Conservation (phyloP, 2,329 filamentous ascomycete species). For the Apiospora kogelbergensis region DNA sequence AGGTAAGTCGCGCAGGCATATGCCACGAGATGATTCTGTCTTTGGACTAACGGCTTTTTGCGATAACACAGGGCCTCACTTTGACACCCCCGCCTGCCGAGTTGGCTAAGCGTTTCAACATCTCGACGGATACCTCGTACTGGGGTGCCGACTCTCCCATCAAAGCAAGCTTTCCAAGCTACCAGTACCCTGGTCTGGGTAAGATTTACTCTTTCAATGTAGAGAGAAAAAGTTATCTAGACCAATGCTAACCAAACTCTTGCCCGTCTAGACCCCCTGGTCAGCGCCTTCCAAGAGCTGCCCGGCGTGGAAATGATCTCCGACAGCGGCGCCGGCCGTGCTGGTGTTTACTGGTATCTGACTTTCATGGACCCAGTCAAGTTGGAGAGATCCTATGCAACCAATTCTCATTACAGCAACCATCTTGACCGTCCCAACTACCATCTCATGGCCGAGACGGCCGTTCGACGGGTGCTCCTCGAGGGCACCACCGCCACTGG, state of each 20-base stretch:
- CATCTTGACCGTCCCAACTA: conserved; percentile 31
- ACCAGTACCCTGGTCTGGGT: conserved; percentile 36
- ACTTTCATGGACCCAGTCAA: conserved; percentile 39
- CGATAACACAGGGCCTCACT: conserved; percentile 18
- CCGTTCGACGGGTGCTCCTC: conserved; percentile 30
- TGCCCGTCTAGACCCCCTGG: conserved; percentile 22
- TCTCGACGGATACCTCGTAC: conserved; percentile 34
- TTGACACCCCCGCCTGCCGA: conserved; percentile 23
- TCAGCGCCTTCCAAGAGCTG: conserved; percentile 38
- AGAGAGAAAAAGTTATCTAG: no score
- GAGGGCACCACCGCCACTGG: conserved; percentile 29
- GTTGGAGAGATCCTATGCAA: conserved; percentile 38
- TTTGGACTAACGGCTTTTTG: background rate
- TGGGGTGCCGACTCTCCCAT: conserved; percentile 39
- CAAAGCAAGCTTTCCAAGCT: conserved; percentile 38
- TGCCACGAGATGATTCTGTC: background rate
- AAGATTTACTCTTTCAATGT: no score
- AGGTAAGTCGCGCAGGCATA: conserved; percentile 28
- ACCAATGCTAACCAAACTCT: background rate
- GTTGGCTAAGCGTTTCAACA: conserved; percentile 27
- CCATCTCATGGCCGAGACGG: conserved; percentile 30
- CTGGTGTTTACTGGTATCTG: conserved; percentile 43
- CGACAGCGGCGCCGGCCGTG: conserved; percentile 39
- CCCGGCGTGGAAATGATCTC: conserved; percentile 37
- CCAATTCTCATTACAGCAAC: conserved; percentile 35